Base-by-base conservation (phyloP, 2,329 filamentous ascomycete genomes). In the Ramularia endophylla region DNA sequence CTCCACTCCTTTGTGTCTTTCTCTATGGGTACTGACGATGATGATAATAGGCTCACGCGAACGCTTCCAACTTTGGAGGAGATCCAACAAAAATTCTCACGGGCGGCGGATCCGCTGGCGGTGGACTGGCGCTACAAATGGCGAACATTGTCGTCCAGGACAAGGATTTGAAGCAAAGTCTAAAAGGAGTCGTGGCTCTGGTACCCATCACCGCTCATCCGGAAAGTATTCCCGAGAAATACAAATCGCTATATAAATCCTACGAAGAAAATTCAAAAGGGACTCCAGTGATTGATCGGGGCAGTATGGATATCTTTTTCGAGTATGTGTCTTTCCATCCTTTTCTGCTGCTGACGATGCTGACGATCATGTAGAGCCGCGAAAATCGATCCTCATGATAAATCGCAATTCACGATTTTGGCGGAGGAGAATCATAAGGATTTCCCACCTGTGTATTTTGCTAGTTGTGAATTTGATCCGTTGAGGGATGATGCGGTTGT, bases 401-500 rank as follows among this genome's bases (percentile, higher is more conserved):
- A 45, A 7, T 37, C 41, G 6, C 34, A 40, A 7, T 56, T 54
- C 41, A 50, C 50, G 7, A 40, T 50, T 27, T 46, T 55, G 2
- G 48, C 50, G 2, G 41, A 36, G 12, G 48, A 51, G 5, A 51
- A 50, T 4, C 52, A 53, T 38, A 46, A 43, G 36, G 49, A 56
- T 18, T 58, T 73, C 18, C 71, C 72, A 3, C 63, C 61, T 2
- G 63, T 68, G 0, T 76, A 74, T 51, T 59, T 78, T 4, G 69
- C 74, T 46, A 59, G 72, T 1, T 69, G 65, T 44, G 73, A 72
- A n/a, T 50, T 71, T 36, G 74, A 77, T 51, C 67, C 68, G 0
- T 47, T 73, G 4, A 56, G 74, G 6, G 74, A 78, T 46, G 73
- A 76, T 42, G 69, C 60, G 0, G 47, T 75, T 22, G 66, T 76